Evolutionary conservation across 2,329 filamentous ascomycete genomes (phyloP).

Genomic region (Hymenoscyphus salicellus): DNA sequence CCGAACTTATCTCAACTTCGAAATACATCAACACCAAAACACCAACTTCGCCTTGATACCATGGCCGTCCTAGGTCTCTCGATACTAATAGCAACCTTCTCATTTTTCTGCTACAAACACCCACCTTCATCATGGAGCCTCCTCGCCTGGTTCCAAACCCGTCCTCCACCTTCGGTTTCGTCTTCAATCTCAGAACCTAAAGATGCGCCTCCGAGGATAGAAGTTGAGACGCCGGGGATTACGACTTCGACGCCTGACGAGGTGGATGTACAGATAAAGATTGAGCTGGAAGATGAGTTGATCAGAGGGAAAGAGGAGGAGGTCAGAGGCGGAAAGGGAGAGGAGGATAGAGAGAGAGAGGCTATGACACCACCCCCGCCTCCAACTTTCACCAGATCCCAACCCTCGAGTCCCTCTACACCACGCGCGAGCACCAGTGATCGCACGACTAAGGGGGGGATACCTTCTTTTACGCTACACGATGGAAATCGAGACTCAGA

Average conservation of each 20-base stretch:
- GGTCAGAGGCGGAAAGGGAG: not conserved
- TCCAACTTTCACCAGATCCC: constrained; percentile 28
- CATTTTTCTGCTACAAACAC: constrained; percentile 55
- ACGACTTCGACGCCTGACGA: constrained; percentile 6
- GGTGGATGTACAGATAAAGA: not conserved
- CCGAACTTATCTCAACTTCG: not conserved
- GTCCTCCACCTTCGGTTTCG: too few species aligned
- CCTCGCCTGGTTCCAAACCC: constrained; percentile 33
- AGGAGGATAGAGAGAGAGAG: constrained; percentile 35
- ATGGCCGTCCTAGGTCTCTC: constrained; percentile 61
- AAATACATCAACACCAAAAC: not conserved
- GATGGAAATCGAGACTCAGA: constrained; percentile 12
- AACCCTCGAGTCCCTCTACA: constrained; percentile 40
- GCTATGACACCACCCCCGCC: constrained; percentile 41
- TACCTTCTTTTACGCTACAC: constrained; percentile 22
- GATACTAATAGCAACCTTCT: constrained; percentile 59
- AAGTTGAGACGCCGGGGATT: constrained; percentile 15
- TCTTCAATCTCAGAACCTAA: too few species aligned
- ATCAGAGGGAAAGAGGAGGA: not conserved
- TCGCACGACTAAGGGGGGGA: constrained; percentile 9
- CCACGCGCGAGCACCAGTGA: constrained; percentile 44
- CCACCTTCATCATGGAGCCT: constrained; percentile 49
- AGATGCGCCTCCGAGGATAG: constrained; percentile 2
- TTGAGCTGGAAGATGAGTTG: not conserved
- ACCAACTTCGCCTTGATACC: not conserved